Conservation (phyloP, 140 eudicot genomes). For the Senecio squalidus region DNA sequence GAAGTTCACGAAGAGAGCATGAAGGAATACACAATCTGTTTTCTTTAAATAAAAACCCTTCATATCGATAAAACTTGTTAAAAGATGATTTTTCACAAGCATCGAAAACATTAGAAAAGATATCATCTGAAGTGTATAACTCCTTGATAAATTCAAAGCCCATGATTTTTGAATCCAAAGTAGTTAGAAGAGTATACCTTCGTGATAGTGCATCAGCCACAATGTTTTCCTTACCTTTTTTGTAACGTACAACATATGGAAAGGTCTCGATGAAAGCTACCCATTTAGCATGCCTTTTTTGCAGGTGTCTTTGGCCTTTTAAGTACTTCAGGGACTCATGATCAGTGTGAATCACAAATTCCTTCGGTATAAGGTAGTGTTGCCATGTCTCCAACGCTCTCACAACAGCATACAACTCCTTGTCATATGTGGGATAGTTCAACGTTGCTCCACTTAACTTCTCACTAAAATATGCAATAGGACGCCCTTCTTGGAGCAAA, state of each 20-base stretch:
- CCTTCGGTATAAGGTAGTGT: neutral
- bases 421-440: neutral
- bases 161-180: neutral
- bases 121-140: neutral
- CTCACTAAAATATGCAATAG: neutral
- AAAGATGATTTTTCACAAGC: neutral
- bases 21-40: neutral
- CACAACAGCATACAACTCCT: no score
- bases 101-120: neutral
- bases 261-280: neutral
- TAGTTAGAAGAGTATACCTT: neutral
- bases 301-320: neutral
- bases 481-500: neutral
- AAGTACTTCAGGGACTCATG: neutral
- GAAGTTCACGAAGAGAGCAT: neutral
- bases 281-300: constrained; percentile 2
- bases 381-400: neutral
- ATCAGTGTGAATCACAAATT: neutral
- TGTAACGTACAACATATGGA: neutral
- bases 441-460: neutral
- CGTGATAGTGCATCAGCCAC: neutral
- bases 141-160: neutral
- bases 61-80: neutral
- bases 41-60: no score
- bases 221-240: neutral